Evolutionary conservation across 1,284 basidiomycete species (phyloP).

Genomic region (Ganoderma lucidum): DNA sequence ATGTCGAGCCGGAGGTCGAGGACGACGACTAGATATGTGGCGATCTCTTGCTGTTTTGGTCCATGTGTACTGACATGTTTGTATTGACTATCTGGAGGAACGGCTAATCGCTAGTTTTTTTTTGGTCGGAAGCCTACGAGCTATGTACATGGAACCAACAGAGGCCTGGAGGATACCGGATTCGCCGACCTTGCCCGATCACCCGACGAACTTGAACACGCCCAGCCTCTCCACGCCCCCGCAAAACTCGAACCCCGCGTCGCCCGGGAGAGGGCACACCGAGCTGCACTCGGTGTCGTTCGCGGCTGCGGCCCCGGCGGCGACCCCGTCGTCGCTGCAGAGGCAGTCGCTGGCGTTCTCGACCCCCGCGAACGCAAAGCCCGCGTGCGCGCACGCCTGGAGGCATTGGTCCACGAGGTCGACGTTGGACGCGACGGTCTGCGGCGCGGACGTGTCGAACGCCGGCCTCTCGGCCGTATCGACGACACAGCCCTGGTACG

Average conservation of each 20-base stretch:
- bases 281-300: constrained; percentile 27
- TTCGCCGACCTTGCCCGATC: not conserved
- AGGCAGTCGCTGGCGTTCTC: constrained; percentile 28
- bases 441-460: constrained; percentile 15
- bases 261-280: constrained; percentile 31
- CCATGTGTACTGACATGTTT: constrained; percentile 3
- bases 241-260: constrained; percentile 32
- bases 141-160: not conserved
- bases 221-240: constrained; percentile 27
- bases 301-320: constrained; percentile 13
- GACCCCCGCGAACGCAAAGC: constrained; percentile 29
- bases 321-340: constrained; percentile 22
- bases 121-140: not conserved
- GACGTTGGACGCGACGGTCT: constrained; percentile 25
- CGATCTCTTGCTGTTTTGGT: not conserved
- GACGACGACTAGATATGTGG: constrained; percentile 1
- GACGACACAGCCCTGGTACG: constrained; percentile 27
- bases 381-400: constrained; percentile 27
- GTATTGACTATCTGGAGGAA: not conserved
- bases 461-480: constrained; percentile 24
- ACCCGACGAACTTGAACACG: constrained; percentile 26
- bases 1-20: constrained; percentile 14
- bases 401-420: constrained; percentile 33
- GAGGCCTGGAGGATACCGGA: not conserved
- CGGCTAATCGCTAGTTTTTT: not conserved